Conservation (phyloP, 2,329 filamentous ascomycete species). For the Alternaria rosae region DNA sequence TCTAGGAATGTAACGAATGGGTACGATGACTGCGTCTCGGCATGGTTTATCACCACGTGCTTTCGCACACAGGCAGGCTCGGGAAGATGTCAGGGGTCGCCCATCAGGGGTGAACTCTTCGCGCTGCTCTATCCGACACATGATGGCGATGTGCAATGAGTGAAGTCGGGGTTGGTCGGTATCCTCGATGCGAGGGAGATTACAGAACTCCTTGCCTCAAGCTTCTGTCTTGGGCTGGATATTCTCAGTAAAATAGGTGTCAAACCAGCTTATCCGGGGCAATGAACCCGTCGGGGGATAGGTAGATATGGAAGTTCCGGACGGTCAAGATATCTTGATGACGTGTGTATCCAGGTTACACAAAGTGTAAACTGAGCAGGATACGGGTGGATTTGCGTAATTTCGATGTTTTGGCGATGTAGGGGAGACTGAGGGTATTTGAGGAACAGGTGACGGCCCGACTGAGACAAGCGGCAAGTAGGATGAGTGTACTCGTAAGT, state of each 20-base stretch:
- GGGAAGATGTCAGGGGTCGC: constrained; percentile 32
- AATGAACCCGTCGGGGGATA: constrained; percentile 31
- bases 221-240: background rate
- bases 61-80: constrained; percentile 35
- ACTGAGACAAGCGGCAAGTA: constrained; percentile 37
- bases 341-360: background rate
- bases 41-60: constrained; percentile 32
- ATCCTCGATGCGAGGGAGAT: background rate
- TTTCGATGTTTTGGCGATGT: background rate
- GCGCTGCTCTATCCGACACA: constrained; percentile 46
- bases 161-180: background rate
- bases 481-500: constrained; percentile 22
- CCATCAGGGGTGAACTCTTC: constrained; percentile 39
- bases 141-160: constrained; percentile 16
- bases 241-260: background rate
- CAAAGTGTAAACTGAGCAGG: background rate
- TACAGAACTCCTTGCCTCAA: constrained; percentile 16
- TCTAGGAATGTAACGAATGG: constrained; percentile 32
- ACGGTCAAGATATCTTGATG: constrained; percentile 6
- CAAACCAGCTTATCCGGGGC: constrained; percentile 27
- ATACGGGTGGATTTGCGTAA: background rate
- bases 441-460: constrained; percentile 31
- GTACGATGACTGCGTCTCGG: constrained; percentile 32
- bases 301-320: constrained; percentile 16
- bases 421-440: constrained; percentile 18